Evolutionary conservation across 2,329 filamentous ascomycete species (phyloP), one percentile per base, ranked within the genome.

Genomic region (Paraconiothyrium brasiliense): DNA sequence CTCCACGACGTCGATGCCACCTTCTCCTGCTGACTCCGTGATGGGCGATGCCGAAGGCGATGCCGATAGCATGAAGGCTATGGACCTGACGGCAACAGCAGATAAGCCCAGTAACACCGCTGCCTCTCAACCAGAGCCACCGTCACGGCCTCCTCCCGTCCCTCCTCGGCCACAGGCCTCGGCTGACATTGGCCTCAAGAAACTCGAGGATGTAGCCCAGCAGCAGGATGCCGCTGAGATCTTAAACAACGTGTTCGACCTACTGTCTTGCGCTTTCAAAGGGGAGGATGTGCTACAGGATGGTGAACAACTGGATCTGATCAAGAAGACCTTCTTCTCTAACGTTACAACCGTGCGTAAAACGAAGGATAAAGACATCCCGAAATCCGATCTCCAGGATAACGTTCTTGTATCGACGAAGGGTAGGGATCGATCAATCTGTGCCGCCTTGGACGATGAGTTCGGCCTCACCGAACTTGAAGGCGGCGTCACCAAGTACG

Each of bases 191-290:
- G 71, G 65, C 13, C 71, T 84, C 24, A 82, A 84, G 39, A 82
- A 85, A 58, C 82, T 87, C 5, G 84, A 88, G 68, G 82, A 86
- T 46, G 86, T 85, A 20, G 86, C 92, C 37, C 73, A 73, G 54
- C 95, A 99, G 74, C 94, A 99, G 79, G 95, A 99, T 79, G 94
- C 97, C 4, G 93, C 93, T 13, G 95, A 99, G 78, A 94, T 97
- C 49, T 94, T 97, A 81, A 93, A 93, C 61, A 95, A 94, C 71
- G 92, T 97, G 30, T 87, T 97, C 61, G 93, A 94, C 73, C 91
- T 95, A 54, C 84, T 97, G n/a, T 92, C 95, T 71, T 93, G 92
- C 56, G 94, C 94, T 2, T 94, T 98, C 72, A 89, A 86, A 60
- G 87, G 92, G 6, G 85, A 85, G n/a, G 86, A 85, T 3, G 82